phyloP scores from a whole-genome alignment of 805 yeast genomes.

The Candida hungchunana region DNA sequence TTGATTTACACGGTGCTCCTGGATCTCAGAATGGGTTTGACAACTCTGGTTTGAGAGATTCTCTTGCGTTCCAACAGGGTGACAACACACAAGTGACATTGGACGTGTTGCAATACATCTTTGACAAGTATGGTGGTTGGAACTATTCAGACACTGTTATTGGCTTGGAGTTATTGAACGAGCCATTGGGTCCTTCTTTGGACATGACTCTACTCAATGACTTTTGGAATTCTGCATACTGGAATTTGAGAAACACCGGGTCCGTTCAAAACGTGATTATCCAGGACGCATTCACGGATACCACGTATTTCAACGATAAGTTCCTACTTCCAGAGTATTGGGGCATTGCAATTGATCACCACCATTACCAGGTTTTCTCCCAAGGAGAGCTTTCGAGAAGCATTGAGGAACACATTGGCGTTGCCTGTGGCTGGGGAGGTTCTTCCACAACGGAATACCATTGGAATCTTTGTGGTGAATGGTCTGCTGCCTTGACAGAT shows the following conservation, averaged over 20 bases:
- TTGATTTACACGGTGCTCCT: constrained; percentile 94
- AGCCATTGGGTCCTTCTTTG: constrained; percentile 75
- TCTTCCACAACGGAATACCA: constrained; percentile 48
- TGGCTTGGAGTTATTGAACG: constrained; percentile 84
- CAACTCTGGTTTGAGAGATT: constrained; percentile 82
- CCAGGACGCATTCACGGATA: constrained; percentile 76
- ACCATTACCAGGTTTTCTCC: constrained; percentile 84
- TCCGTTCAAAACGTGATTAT: constrained; percentile 57
- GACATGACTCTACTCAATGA: constrained; percentile 54
- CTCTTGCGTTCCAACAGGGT: constrained; percentile 48
- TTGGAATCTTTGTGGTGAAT: constrained; percentile 82
- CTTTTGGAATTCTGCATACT: constrained; percentile 62
- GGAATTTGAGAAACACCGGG: constrained; percentile 51
- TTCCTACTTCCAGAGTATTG: constrained; percentile 42
- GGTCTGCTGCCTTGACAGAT: constrained; percentile 90
- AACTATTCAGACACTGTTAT: constrained; percentile 66
- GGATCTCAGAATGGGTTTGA: constrained; percentile 97
- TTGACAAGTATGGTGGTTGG: constrained; percentile 58
- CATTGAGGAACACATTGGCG: constrained; percentile 57
- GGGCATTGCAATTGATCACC: constrained; percentile 82
- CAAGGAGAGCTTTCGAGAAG: constrained; percentile 52
- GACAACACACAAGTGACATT: constrained; percentile 52
- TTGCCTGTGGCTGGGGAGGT: constrained; percentile 50
- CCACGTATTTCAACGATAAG: constrained; percentile 59
- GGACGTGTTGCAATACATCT: constrained; percentile 49